Conservation (phyloP, 2,329 filamentous ascomycete species). For the Neonectria hederae region DNA sequence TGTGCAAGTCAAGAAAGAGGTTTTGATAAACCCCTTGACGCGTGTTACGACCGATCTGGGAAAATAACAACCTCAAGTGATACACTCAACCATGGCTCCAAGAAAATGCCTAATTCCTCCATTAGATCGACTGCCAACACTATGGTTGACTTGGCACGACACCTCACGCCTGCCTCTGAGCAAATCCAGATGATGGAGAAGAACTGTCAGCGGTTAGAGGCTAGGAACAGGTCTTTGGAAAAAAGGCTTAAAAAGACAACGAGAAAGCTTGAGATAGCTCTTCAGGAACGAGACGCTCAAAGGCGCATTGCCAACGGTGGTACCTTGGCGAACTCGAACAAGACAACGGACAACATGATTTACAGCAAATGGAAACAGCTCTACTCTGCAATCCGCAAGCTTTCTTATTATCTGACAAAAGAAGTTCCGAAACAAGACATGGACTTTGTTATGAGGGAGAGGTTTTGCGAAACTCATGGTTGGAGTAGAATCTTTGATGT, state of each 20-base stretch:
- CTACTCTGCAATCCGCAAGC: conserved; percentile 24
- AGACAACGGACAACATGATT: conserved; percentile 26
- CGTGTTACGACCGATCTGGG: too few species aligned
- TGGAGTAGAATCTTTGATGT: not conserved
- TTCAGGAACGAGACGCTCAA: conserved; percentile 6
- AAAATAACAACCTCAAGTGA: too few species aligned
- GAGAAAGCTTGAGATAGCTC: not conserved
- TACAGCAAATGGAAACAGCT: conserved; percentile 29
- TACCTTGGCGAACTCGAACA: conserved; percentile 10
- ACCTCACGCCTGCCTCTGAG: not conserved
- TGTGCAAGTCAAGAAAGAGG: too few species aligned
- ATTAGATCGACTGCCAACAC: too few species aligned
- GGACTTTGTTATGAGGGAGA: accelerated
- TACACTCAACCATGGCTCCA: too few species aligned
- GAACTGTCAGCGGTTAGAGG: not conserved
- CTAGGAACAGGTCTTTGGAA: not conserved
- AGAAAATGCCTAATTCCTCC: too few species aligned
- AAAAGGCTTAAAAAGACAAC: not conserved
- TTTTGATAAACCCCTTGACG: too few species aligned
- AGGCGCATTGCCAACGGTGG: not conserved
- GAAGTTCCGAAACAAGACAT: accelerated
- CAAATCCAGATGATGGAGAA: not conserved
- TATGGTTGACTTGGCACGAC: not conserved
- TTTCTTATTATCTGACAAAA: conserved; percentile 14
- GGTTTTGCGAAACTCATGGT: not conserved